Conservation (phyloP, 2,329 filamentous ascomycete genomes). For the Scytalidium sp. region DNA sequence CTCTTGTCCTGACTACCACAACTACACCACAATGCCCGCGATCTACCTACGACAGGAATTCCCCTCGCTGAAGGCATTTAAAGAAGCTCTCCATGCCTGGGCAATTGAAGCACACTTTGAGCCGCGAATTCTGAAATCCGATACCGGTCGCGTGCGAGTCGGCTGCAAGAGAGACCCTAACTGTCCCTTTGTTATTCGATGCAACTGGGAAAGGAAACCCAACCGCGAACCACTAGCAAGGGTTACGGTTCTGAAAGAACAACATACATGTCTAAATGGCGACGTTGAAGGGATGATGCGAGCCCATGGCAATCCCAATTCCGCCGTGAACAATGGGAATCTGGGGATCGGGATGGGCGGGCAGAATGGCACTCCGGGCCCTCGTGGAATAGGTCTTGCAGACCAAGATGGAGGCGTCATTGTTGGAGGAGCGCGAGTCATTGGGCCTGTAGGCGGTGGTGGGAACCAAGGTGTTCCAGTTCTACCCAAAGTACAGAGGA, state of each 20-base stretch:
- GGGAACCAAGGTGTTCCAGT: conserved; percentile 16
- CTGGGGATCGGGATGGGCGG: not conserved
- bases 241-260: conserved; percentile 26
- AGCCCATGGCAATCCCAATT: not conserved
- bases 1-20: not conserved
- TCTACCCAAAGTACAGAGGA: conserved; percentile 28
- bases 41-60: conserved; percentile 29
- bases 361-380: not conserved
- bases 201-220: conserved; percentile 29
- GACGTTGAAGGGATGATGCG: not conserved
- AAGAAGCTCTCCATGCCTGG: conserved; percentile 30
- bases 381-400: not conserved
- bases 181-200: conserved; percentile 29
- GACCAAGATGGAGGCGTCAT: conserved; percentile 9
- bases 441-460: conserved; percentile 16
- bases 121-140: conserved; percentile 28
- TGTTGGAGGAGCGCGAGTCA: conserved; percentile 23
- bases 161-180: conserved; percentile 29
- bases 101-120: conserved; percentile 32
- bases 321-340: not conserved
- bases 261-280: conserved; percentile 28
- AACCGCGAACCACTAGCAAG: conserved; percentile 24
- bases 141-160: conserved; percentile 29
- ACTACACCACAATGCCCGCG: conserved; percentile 22
- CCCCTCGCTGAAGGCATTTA: conserved; percentile 29